phyloP scores from a whole-genome alignment of 2,329 filamentous ascomycete species.

The Pseudocercospora macadamiae region DNA sequence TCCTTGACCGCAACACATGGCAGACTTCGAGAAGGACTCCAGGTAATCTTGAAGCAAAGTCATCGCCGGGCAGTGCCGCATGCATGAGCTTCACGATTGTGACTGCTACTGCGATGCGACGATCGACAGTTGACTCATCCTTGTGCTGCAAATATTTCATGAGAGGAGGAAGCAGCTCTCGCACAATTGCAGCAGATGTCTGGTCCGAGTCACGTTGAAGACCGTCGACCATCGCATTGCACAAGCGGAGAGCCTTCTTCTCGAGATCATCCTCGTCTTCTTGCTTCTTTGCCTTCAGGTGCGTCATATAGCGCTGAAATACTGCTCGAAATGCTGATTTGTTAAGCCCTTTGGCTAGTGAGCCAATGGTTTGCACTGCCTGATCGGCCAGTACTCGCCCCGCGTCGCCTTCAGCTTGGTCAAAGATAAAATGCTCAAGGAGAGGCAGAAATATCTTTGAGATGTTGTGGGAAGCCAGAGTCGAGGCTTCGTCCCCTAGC shows the following conservation, averaged over 20 bases:
- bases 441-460: conserved; percentile 87
- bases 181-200: conserved; percentile 55
- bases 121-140: conserved; percentile 90
- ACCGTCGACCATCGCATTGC: conserved; percentile 80
- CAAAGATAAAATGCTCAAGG: conserved; percentile 91
- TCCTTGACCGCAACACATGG: conserved; percentile 86
- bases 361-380: conserved; percentile 77
- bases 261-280: conserved; percentile 54
- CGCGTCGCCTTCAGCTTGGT: conserved; percentile 73
- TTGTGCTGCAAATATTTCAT: conserved; percentile 89
- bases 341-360: conserved; percentile 74
- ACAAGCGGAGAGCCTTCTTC: conserved; percentile 80
- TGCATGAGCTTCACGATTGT: conserved; percentile 81
- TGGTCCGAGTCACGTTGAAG: conserved; percentile 51
- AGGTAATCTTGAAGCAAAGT: conserved; percentile 75
- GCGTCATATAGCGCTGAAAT: conserved; percentile 76
- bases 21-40: conserved; percentile 88
- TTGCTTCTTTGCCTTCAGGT: conserved; percentile 78
- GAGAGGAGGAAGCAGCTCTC: conserved; percentile 76
- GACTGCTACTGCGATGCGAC: conserved; percentile 86
- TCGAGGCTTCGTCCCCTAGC: conserved; percentile 68
- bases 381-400: conserved; percentile 84
- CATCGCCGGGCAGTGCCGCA: conserved; percentile 72
- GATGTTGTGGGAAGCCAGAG: conserved; percentile 75
- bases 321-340: conserved; percentile 90